These are phyloP conservation scores for Monilinia laxa DNA, from an alignment of 2,329 filamentous ascomycete genomes.

Conservation along the genomic window DNA sequence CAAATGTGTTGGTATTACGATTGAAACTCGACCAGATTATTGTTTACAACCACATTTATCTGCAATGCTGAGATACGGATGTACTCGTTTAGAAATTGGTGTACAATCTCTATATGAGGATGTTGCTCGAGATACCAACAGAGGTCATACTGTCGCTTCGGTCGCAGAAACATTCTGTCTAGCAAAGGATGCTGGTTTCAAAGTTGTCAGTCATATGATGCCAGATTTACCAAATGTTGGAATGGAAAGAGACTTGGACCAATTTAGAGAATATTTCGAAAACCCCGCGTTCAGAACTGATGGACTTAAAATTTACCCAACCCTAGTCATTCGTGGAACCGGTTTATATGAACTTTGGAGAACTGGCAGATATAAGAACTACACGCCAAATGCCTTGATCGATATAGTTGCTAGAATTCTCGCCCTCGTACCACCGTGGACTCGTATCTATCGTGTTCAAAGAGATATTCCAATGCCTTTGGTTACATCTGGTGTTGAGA, in stretches of 20 bases:
- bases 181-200: conserved; percentile 98
- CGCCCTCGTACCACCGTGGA: conserved; percentile 94
- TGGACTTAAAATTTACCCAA: conserved; percentile 96
- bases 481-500: conserved; percentile 97
- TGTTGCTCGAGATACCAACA: conserved; percentile 95
- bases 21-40: conserved; percentile 96
- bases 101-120: conserved; percentile 98
- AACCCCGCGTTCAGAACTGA: conserved; percentile 95
- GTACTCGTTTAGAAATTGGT: conserved; percentile 89
- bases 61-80: conserved; percentile 96
- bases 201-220: conserved; percentile 99
- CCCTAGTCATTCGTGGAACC: conserved; percentile 92
- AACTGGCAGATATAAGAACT: conserved; percentile 96
- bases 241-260: conserved; percentile 95
- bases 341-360: conserved; percentile 97
- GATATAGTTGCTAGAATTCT: conserved; percentile 96
- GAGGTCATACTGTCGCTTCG: conserved; percentile 91
- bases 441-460: conserved; percentile 96
- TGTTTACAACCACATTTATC: conserved; percentile 93
- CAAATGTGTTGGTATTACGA: conserved; percentile 98
- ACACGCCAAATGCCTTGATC: conserved; percentile 94
- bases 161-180: conserved; percentile 96
- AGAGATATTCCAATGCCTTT: conserved; percentile 99
- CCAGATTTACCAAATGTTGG: conserved; percentile 96
- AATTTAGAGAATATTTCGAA: conserved; percentile 97